Base-by-base conservation (phyloP, 805 yeast species). In the Candida chauliodis region DNA sequence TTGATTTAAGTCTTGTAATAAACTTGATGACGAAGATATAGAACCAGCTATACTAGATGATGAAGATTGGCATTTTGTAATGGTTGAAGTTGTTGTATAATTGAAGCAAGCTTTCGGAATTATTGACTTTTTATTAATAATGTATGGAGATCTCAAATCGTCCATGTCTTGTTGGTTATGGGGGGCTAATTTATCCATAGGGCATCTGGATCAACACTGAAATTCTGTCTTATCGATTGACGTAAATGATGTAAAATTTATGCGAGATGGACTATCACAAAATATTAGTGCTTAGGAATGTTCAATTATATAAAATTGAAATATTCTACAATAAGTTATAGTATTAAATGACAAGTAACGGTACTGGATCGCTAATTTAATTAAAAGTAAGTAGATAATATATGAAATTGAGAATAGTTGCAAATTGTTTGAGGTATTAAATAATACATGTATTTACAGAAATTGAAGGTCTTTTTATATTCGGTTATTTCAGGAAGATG, bases 51-150 rank as follows among this genome's bases (percentile, higher is more conserved):
- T 9, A 13, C 24, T 23, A 10, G 37, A 25, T 11, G 20, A 25
- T 8, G 37, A 26, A 18, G 37, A 34, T 19, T 9, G 17, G 19
- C 23, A 18, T 18, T 9, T 30, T 30, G 33, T 30, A n/a, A 19
- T 18, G 4, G 33, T 30, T 8, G 33, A 17, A 5, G 37, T 18
- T 6, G 36, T 24, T 15, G 37, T 34, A 34, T 18, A 15, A 27
- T 34, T 25, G 20, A 34, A 34, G 17, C 37, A 34, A 25, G 14
- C 15, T 14, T 8, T 24, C 16, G 37, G 37, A 14, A 36, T 36
- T 16, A 36, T 36, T 16, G 34, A 30, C 11, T 28, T 28, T 5
- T 36, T 25, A 15, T 36, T 30, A 15, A 36, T 28, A 3, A 28
- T 28, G n/a, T 33, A 33, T 10, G 16, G 5, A 9, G 27, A 30